A percentile compares a stretch with the other conserved stretches of the same genome.
Conservation (phyloP, 2,329 filamentous ascomycete genomes). For the Scolecobasidium constrictum region DNA sequence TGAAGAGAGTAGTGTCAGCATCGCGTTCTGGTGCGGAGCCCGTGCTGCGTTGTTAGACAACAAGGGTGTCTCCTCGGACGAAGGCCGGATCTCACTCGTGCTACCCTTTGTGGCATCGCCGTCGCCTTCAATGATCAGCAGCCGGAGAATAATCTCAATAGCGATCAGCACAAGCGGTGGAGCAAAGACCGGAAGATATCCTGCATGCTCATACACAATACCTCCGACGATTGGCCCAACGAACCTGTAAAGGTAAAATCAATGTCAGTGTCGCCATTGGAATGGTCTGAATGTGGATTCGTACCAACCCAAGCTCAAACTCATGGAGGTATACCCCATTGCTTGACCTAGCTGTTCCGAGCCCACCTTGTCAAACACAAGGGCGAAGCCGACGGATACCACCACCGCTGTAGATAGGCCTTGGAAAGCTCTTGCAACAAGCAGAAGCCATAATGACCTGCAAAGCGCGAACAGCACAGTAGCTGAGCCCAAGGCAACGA, state of each 20-base stretch:
- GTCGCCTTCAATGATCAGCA: conserved; percentile 1
- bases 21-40: not conserved
- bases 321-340: conserved; percentile 2
- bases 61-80: not conserved
- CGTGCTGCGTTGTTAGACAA: not conserved
- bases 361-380: conserved; percentile 5
- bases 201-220: conserved; percentile 1
- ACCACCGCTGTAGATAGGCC: conserved; percentile 2
- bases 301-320: conserved; percentile 6
- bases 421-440: conserved; percentile 3
- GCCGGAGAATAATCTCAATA: conserved; percentile 6
- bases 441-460: not conserved
- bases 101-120: not conserved
- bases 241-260: too few species aligned
- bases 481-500: not conserved
- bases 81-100: too few species aligned
- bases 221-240: conserved; percentile 6
- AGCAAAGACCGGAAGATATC: conserved; percentile 7
- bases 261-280: too few species aligned
- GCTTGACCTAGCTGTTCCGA: conserved; percentile 1
- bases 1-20: not conserved
- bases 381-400: conserved; percentile 5
- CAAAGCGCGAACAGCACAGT: not conserved
- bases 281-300: too few species aligned
- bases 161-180: not conserved